Conservation (phyloP, 2,329 filamentous ascomycete species). For the Trichophyton verrucosum region DNA sequence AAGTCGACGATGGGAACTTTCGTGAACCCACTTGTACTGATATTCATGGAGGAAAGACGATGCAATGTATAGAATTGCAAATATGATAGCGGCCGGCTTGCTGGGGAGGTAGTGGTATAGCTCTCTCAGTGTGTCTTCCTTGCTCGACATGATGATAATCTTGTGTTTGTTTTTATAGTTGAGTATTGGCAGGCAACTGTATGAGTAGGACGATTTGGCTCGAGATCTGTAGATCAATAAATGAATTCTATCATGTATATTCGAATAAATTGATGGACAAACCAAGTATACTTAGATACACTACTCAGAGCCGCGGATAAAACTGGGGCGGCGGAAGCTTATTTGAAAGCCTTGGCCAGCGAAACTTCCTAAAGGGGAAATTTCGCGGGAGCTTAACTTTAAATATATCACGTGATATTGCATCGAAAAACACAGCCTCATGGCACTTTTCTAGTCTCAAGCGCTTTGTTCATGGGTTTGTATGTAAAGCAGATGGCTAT, state of each 20-base stretch:
- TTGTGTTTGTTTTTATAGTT: neutral
- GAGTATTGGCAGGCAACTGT: neutral
- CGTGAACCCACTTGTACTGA: constrained; percentile 1
- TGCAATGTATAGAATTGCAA: constrained; percentile 2
- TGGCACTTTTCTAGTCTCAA: neutral
- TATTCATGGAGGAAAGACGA: neutral
- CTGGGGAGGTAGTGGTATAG: constrained; percentile 2
- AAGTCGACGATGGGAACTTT: no score
- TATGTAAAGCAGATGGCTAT: neutral
- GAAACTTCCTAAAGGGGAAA: neutral
- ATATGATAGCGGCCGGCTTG: constrained; percentile 2
- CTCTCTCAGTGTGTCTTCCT: neutral
- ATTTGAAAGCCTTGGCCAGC: neutral
- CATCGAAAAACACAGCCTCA: neutral
- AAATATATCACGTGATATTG: neutral
- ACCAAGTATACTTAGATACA: neutral
- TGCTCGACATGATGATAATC: neutral
- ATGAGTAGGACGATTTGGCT: neutral
- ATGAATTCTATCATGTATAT: neutral
- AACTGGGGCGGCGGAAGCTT: neutral
- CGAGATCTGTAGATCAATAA: neutral
- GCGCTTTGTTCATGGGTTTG: neutral
- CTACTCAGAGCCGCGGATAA: neutral
- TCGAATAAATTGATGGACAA: neutral
- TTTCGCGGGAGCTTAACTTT: constrained; percentile 1